A percentile compares a stretch with the other conserved stretches of the same genome.
Conservation (phyloP, 306 rosid genomes). For the Cucurbita moschata region DNA sequence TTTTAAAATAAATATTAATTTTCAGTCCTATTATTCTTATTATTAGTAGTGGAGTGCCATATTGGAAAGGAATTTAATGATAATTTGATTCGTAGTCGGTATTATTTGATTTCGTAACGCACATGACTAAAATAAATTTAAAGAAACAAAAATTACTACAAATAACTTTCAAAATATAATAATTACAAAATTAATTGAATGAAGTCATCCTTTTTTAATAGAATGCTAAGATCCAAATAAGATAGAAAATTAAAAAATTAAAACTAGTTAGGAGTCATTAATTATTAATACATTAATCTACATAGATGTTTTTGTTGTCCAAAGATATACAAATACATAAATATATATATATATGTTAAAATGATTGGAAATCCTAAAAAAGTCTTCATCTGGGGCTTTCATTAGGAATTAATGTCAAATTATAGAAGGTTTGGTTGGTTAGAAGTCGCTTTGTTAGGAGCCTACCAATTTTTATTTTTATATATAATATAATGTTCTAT, state of each 20-base stretch:
- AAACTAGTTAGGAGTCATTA: background rate
- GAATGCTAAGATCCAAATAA: background rate
- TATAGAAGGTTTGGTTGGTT: slow-evolving; percentile 8
- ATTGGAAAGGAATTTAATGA: too few relatives aligned
- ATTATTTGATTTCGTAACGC: too few relatives aligned
- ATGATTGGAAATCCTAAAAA: background rate
- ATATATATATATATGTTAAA: background rate
- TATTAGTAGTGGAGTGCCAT: too few relatives aligned
- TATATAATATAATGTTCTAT: background rate
- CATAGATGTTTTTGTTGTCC: background rate
- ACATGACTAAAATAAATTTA: too few relatives aligned
- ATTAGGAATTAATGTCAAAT: background rate
- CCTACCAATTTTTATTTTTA: background rate
- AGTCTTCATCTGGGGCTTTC: background rate
- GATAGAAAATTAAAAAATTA: background rate
- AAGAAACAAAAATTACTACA: too few relatives aligned
- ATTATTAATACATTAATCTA: background rate
- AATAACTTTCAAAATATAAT: background rate
- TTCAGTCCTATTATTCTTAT: too few relatives aligned
- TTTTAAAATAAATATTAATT: too few relatives aligned
- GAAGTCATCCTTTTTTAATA: background rate
- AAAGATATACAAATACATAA: background rate
- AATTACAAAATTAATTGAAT: background rate
- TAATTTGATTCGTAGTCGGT: too few relatives aligned
- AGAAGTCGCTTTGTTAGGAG: slow-evolving; percentile 6